Evolutionary conservation across 495 filamentous ascomycete species (phyloP).

Genomic region (Hapsidospora chrysogenum): DNA sequence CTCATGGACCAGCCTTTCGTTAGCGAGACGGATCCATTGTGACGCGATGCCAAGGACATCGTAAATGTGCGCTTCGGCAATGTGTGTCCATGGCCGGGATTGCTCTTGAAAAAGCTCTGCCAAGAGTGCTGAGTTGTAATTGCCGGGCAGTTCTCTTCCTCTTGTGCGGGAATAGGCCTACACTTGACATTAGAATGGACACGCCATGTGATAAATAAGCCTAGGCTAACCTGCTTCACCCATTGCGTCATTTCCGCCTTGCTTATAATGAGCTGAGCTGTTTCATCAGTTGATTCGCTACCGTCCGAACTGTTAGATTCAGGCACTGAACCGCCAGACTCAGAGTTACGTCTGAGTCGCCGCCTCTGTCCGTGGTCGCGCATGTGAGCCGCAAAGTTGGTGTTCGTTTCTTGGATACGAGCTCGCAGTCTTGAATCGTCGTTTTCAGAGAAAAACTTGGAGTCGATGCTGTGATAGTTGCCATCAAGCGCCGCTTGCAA

Average conservation of each 20-base stretch:
- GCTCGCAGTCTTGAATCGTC: constrained; percentile 4
- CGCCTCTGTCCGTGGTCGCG: constrained; percentile 2
- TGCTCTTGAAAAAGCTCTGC: constrained; percentile 27
- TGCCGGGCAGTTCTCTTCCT: constrained; percentile 22
- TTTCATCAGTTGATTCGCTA: neutral
- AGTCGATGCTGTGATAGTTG: constrained; percentile 5
- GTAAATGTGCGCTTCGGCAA: neutral
- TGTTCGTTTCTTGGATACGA: constrained; percentile 5
- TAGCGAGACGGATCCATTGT: neutral
- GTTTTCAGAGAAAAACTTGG: constrained; percentile 3
- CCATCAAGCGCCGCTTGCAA: constrained; percentile 7
- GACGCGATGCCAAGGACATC: neutral
- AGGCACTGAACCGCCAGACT: too few species aligned
- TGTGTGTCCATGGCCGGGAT: constrained; percentile 2
- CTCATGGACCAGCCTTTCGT: neutral
- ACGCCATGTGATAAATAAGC: neutral
- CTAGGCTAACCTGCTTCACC: neutral
- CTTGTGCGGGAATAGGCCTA: neutral
- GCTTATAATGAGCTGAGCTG: neutral
- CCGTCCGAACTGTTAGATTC: neutral
- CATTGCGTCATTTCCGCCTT: neutral
- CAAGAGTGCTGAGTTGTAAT: constrained; percentile 24
- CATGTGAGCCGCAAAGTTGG: constrained; percentile 5
- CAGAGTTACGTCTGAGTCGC: neutral
- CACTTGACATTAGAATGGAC: neutral